These are phyloP conservation scores for Suillus variegatus DNA, from an alignment of 768 basidiomycete genomes.

Conservation along the genomic window DNA sequence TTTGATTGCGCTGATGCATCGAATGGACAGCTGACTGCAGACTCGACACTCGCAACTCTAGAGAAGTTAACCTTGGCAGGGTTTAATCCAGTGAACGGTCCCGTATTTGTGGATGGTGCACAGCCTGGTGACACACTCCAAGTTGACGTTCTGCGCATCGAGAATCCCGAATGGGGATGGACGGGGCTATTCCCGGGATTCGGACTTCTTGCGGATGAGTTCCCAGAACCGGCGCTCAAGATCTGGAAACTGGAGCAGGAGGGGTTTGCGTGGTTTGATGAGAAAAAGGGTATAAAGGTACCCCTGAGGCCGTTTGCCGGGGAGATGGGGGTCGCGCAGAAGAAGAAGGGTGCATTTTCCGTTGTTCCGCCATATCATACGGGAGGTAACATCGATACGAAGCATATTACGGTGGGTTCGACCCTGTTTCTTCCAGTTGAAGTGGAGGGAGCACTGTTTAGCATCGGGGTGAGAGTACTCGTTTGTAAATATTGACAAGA, in stretches of 20 bases:
- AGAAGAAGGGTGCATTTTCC: slow-evolving; percentile 50
- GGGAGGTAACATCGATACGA: slow-evolving; percentile 64
- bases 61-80: slow-evolving; percentile 38
- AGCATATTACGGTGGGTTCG: slow-evolving; percentile 54
- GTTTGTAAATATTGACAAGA: not conserved
- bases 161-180: slow-evolving; percentile 64
- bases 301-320: slow-evolving; percentile 61
- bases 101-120: slow-evolving; percentile 54
- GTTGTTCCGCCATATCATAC: slow-evolving; percentile 65
- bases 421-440: slow-evolving; percentile 59
- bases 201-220: slow-evolving; percentile 59
- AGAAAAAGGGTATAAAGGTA: slow-evolving; percentile 46
- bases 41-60: slow-evolving; percentile 40
- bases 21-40: slow-evolving; percentile 55
- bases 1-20: slow-evolving; percentile 68
- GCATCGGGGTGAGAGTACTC: slow-evolving; percentile 52
- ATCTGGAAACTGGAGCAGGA: slow-evolving; percentile 51
- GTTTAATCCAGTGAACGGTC: slow-evolving; percentile 62
- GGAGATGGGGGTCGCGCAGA: slow-evolving; percentile 64
- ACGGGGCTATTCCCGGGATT: slow-evolving; percentile 61
- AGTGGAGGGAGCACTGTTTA: slow-evolving; percentile 60
- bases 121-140: slow-evolving; percentile 58
- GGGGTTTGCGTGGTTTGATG: slow-evolving; percentile 53
- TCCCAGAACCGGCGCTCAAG: slow-evolving; percentile 50
- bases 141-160: slow-evolving; percentile 56